Conservation (phyloP, 2,329 filamentous ascomycete genomes). For the Aspergillus thermomutatus region DNA sequence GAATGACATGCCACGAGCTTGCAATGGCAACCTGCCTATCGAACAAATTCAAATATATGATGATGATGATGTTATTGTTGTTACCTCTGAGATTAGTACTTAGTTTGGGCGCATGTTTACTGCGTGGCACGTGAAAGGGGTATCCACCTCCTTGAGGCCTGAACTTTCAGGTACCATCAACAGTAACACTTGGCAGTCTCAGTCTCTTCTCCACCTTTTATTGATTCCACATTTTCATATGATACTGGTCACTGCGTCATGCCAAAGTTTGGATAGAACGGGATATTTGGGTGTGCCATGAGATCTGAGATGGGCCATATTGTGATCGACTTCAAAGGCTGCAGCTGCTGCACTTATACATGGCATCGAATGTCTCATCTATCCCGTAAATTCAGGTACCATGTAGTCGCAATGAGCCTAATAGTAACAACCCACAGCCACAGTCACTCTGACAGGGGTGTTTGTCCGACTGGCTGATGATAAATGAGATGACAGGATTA, state of each 20-base stretch:
- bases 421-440: too few species aligned
- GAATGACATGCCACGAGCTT: slow-evolving; percentile 57
- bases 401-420: not conserved
- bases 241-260: not conserved
- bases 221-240: not conserved
- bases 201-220: not conserved
- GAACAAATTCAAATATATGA: not conserved
- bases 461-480: too few species aligned
- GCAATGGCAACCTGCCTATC: not conserved
- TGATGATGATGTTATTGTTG: not conserved
- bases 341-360: too few species aligned
- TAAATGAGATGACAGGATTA: not conserved
- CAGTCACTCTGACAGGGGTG: not conserved
- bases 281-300: not conserved
- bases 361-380: too few species aligned
- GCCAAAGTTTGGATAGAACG: not conserved
- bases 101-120: not conserved
- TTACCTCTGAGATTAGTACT: not conserved
- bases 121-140: slow-evolving; percentile 10
- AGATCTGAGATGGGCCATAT: too few species aligned
- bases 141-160: not conserved
- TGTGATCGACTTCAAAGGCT: too few species aligned
- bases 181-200: not conserved
- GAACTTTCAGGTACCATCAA: not conserved
- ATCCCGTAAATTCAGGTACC: too few species aligned